These are phyloP conservation scores for Chalciporus sphaerocephalus DNA, from an alignment of 768 basidiomycete genomes.

Conservation along the genomic window DNA sequence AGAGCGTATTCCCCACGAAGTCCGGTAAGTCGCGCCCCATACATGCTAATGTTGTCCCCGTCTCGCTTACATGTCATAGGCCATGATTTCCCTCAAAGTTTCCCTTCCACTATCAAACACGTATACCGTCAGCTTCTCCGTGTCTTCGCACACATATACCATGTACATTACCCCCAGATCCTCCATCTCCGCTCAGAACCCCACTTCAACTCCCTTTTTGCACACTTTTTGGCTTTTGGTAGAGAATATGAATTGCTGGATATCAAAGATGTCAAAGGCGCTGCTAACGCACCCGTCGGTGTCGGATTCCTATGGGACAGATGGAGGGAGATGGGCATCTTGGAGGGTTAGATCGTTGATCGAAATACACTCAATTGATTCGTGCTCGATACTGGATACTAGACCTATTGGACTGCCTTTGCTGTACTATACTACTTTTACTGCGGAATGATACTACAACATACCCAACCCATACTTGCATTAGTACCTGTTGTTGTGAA, in stretches of 20 bases:
- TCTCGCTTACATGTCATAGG: conserved; percentile 42
- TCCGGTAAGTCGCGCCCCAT: conserved; percentile 53
- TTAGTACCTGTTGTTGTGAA: not conserved
- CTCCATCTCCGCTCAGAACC: conserved; percentile 91
- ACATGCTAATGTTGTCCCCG: not conserved
- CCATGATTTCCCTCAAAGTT: conserved; percentile 79
- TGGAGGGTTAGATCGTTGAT: conserved; percentile 37
- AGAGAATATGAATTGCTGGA: conserved; percentile 90
- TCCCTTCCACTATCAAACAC: conserved; percentile 87
- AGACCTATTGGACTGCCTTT: not conserved
- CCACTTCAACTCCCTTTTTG: conserved; percentile 96
- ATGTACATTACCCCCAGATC: conserved; percentile 88
- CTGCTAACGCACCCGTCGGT: conserved; percentile 57
- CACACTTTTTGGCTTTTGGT: conserved; percentile 95
- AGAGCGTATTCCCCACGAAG: conserved; percentile 91
- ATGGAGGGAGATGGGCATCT: conserved; percentile 83
- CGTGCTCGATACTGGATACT: not conserved
- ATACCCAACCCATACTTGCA: too few species aligned
- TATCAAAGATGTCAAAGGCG: conserved; percentile 79
- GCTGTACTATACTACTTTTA: conserved; percentile 14
- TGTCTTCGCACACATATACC: conserved; percentile 95
- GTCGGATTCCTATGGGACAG: conserved; percentile 80
- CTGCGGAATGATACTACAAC: conserved; percentile 1
- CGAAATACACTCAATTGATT: not conserved
- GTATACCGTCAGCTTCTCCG: conserved; percentile 96